A percentile compares a stretch with the other conserved stretches of the same genome.
Conservation (phyloP, 768 basidiomycete species). For the Cystobasidium ongulense region DNA sequence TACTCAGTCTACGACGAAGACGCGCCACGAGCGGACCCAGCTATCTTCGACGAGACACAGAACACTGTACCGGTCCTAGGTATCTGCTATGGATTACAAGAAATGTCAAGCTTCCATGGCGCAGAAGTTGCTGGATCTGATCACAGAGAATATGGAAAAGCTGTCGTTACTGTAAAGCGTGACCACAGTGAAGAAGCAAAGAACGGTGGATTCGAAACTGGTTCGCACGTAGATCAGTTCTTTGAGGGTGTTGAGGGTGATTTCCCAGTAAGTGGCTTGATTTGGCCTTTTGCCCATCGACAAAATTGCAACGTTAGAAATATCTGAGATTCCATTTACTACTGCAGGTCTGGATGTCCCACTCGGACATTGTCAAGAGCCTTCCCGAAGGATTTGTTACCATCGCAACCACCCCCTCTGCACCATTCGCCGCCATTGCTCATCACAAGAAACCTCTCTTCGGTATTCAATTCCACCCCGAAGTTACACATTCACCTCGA, state of each 20-base stretch:
- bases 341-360: constrained; percentile 96
- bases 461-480: constrained; percentile 97
- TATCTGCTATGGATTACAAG: constrained; percentile 95
- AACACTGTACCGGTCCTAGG: constrained; percentile 85
- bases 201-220: constrained; percentile 7
- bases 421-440: constrained; percentile 86
- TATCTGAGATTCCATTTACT: background rate
- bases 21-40: constrained; percentile 88
- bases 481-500: constrained; percentile 85
- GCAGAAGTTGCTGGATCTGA: constrained; percentile 77
- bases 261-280: constrained; percentile 58
- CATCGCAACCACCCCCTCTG: constrained; percentile 74
- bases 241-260: constrained; percentile 81
- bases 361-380: constrained; percentile 82
- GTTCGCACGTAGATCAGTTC: constrained; percentile 54
- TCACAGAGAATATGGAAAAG: constrained; percentile 92
- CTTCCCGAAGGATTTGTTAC: constrained; percentile 75
- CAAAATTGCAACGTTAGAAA: background rate
- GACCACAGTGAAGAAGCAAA: constrained; percentile 34
- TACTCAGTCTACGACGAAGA: constrained; percentile 93
- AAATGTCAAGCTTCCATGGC: constrained; percentile 80
- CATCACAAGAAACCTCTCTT: constrained; percentile 82
- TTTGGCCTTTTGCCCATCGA: background rate
- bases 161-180: constrained; percentile 65
- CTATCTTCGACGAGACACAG: constrained; percentile 56